Evolutionary conservation across 2,329 filamentous ascomycete species (phyloP), one percentile per base, ranked within the genome.

Genomic region (Xylariales sp.): DNA sequence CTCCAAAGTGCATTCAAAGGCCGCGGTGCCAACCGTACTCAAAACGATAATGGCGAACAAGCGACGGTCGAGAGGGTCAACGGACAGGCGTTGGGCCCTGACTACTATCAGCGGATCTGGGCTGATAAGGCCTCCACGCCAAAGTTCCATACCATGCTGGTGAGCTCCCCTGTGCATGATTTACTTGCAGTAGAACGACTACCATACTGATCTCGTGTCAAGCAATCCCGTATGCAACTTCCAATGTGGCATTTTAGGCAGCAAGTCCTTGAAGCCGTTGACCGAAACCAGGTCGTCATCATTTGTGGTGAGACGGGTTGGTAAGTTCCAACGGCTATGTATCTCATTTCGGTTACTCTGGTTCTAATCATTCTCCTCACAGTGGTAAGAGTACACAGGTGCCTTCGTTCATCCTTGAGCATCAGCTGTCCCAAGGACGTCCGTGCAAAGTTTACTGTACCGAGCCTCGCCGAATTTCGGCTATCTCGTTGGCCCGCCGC

Each of bases 291-390:
- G 53, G 85, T 95, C 8, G 82, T 93, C 8, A 96, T 98, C 42
- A 78, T 98, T 20, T 97, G 91, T 57, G 93, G 93, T 57, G 93
- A 98, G 64, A 98, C 93, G 3, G 93, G 93, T 49, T 96, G 85
- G 73, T 76, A 68, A 51, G 61, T 42, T 12, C n/a, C n/a, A n/a
- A n/a, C n/a, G n/a, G n/a, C n/a, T n/a, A n/a, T n/a, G n/a, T n/a
- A n/a, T n/a, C n/a, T n/a, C n/a, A n/a, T n/a, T n/a, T n/a, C n/a
- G n/a, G n/a, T n/a, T n/a, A n/a, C n/a, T n/a, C n/a, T n/a, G n/a
- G n/a, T n/a, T n/a, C n/a, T n/a, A n/a, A n/a, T n/a, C n/a, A n/a
- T n/a, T n/a, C n/a, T n/a, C n/a, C n/a, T n/a, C n/a, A n/a, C 35
- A 72, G 83, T 58, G 93, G 93, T 47, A 98, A 98, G 69, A 96